phyloP scores from a whole-genome alignment of 176 grass and related monocot species.

The Phyllostachys edulis region DNA sequence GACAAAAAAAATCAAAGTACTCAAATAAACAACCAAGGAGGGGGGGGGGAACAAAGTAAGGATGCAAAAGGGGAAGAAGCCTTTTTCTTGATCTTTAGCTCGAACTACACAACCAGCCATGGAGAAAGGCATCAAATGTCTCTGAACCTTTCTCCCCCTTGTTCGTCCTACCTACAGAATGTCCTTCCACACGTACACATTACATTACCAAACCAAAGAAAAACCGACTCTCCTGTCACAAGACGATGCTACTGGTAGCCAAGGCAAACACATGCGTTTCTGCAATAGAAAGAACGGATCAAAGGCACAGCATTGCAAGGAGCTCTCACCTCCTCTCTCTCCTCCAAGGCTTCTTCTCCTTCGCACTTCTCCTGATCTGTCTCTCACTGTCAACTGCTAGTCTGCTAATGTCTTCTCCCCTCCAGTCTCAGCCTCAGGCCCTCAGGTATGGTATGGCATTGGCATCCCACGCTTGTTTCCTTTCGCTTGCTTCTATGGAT shows the following conservation, averaged over 20 bases:
- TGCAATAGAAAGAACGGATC: not conserved
- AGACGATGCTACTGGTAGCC: not conserved
- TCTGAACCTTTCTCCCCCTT: not conserved
- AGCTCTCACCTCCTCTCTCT: constrained; percentile 18
- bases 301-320: not conserved
- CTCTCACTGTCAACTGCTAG: not conserved
- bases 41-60: not conserved
- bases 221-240: no score
- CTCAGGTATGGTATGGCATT: not conserved
- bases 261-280: not conserved
- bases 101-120: not conserved
- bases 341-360: not conserved
- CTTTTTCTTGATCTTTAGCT: not conserved
- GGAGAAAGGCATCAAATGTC: not conserved
- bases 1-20: not conserved
- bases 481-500: constrained; percentile 34
- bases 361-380: not conserved
- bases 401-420: not conserved
- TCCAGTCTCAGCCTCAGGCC: not conserved
- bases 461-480: constrained; percentile 2
- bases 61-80: not conserved
- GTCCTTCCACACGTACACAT: not conserved
- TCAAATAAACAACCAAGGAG: not conserved
- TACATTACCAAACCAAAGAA: not conserved
- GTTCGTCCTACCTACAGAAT: not conserved